Percentiles rank a stretch among this genome's conserved stretches.
Evolutionary conservation across 768 basidiomycete genomes (phyloP).

Genomic region (Amyloporia xantha): DNA sequence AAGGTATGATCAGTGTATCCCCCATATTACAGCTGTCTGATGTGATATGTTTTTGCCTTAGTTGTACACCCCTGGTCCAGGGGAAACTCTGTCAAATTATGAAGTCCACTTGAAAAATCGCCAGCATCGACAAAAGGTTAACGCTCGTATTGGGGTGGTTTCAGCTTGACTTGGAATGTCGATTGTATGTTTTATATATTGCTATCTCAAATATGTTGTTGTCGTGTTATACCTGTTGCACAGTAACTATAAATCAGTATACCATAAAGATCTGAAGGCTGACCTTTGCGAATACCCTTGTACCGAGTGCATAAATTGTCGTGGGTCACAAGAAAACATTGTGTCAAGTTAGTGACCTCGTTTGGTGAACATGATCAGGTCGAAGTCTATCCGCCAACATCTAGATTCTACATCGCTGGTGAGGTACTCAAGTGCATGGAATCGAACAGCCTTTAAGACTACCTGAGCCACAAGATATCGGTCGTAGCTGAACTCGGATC

Average conservation of each 20-base stretch:
- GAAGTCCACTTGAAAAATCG: slow-evolving; percentile 89
- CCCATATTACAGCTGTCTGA: background rate
- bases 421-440: too few relatives aligned
- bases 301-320: too few relatives aligned
- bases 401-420: too few relatives aligned
- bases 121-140: slow-evolving; percentile 69
- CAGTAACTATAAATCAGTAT: background rate
- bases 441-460: too few relatives aligned
- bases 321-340: too few relatives aligned
- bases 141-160: slow-evolving; percentile 36
- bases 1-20: slow-evolving; percentile 63
- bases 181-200: background rate
- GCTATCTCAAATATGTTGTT: background rate
- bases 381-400: too few relatives aligned
- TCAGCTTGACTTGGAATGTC: background rate
- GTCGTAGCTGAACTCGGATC: too few relatives aligned
- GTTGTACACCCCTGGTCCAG: slow-evolving; percentile 89
- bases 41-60: slow-evolving; percentile 25
- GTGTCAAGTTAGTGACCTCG: too few relatives aligned
- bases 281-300: too few relatives aligned
- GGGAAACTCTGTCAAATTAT: slow-evolving; percentile 81
- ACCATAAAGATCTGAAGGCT: too few relatives aligned
- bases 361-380: too few relatives aligned
- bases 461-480: too few relatives aligned
- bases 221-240: background rate